phyloP scores from a whole-genome alignment of 2,329 filamentous ascomycete species.

The Chrysoporthe cubensis region DNA sequence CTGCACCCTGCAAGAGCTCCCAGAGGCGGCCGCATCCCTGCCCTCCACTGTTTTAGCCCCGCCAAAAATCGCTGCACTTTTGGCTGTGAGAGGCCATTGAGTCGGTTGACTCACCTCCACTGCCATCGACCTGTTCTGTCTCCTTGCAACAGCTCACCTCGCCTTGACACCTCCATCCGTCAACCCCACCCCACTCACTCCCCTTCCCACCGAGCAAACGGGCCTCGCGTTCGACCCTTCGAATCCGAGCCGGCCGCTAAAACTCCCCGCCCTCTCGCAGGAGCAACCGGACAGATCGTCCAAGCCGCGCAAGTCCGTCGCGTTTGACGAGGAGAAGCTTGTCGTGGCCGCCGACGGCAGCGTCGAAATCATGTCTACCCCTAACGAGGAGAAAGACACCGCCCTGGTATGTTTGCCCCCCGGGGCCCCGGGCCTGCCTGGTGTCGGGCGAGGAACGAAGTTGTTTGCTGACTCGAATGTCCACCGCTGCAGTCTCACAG shows the following conservation, averaged over 20 bases:
- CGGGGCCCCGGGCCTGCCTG: too few relatives aligned
- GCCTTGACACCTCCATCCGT: conserved; percentile 10
- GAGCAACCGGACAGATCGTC: conserved; percentile 49
- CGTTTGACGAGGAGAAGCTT: conserved; percentile 85
- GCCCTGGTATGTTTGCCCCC: conserved; percentile 52
- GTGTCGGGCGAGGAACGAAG: neutral
- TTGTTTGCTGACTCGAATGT: conserved; percentile 16
- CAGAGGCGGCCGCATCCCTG: neutral
- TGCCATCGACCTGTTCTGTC: conserved; percentile 23
- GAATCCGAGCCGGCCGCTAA: conserved; percentile 17
- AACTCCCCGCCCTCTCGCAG: conserved; percentile 31
- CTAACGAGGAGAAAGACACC: conserved; percentile 75
- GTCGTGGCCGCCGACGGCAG: conserved; percentile 90
- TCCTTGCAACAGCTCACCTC: conserved; percentile 17
- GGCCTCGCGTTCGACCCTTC: conserved; percentile 3
- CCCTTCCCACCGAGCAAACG: conserved; percentile 13
- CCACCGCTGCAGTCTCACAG: conserved; percentile 25
- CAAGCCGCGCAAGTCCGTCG: conserved; percentile 89
- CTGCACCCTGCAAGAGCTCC: conserved; percentile 11
- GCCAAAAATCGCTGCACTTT: conserved; percentile 27
- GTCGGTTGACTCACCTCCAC: conserved; percentile 24
- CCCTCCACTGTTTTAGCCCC: conserved; percentile 19
- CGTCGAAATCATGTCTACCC: conserved; percentile 75
- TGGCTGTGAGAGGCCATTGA: conserved; percentile 16
- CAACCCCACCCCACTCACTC: neutral